These are phyloP conservation scores for Jackrogersella multiformis DNA, from an alignment of 495 filamentous ascomycete genomes.

Conservation along the genomic window DNA sequence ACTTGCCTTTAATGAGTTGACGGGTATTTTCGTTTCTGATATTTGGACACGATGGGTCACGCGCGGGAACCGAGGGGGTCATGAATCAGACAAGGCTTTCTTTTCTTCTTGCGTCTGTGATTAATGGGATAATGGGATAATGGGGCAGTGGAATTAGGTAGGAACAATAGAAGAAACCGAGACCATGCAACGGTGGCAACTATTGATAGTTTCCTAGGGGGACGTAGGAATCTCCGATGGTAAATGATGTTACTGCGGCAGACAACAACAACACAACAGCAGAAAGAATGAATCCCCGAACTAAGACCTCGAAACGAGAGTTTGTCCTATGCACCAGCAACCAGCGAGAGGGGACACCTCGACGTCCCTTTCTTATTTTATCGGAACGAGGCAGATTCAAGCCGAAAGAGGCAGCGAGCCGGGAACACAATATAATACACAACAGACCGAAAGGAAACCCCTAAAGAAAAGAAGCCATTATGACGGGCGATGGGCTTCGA, in stretches of 20 bases:
- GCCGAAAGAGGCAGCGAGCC: conserved; percentile 42
- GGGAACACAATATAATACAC: conserved; percentile 44
- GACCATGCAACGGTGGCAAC: conserved; percentile 42
- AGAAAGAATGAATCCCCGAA: conserved; percentile 43
- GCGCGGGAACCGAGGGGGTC: conserved; percentile 13
- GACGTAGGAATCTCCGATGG: conserved; percentile 29
- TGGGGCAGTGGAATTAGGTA: too few relatives aligned
- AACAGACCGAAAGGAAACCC: conserved; percentile 45
- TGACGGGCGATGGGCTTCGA: conserved; percentile 48
- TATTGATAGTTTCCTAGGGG: conserved; percentile 11
- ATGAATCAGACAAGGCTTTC: conserved; percentile 14
- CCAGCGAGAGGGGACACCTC: conserved; percentile 20
- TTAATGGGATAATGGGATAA: conserved; percentile 29
- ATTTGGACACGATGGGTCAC: conserved; percentile 29
- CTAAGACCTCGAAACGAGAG: conserved; percentile 31
- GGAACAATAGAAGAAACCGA: conserved; percentile 39
- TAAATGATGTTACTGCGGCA: conserved; percentile 1
- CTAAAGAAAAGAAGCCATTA: conserved; percentile 57
- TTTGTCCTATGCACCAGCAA: conserved; percentile 32
- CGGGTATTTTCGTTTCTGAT: conserved; percentile 15
- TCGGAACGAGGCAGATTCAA: conserved; percentile 25
- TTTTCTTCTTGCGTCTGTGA: conserved; percentile 9
- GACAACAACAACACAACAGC: conserved; percentile 27
- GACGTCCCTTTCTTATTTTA: conserved; percentile 12
- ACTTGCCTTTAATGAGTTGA: conserved; percentile 32